Evolutionary conservation across 2,329 filamentous ascomycete genomes (phyloP), one percentile per base, ranked within the genome.

Genomic region (Dactylellina drechsleri): DNA sequence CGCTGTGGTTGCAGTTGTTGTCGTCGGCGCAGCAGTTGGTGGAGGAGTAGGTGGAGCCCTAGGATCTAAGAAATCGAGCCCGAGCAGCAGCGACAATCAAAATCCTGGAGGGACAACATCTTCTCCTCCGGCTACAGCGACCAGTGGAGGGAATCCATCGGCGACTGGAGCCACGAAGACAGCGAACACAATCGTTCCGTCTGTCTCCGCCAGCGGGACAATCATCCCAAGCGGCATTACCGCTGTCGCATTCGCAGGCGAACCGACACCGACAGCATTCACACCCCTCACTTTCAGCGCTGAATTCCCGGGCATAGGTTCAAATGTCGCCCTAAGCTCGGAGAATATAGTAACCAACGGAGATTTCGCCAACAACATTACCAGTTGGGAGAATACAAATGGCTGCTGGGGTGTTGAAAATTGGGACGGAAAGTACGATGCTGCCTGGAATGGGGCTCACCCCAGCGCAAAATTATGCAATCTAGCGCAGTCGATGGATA

Each of bases 371-470:
- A 50, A 65, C 16, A 75, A 75, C n/a, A 45, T 75, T 10, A 64
- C 71, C 5, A 41, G 36, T 8, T 75, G 71, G 71, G 57, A 62
- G 4, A 53, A 68, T 23, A 10, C 31, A 2, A 58, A 68, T 45
- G 50, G 50, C 0, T 75, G 71, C 28, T 75, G 71, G 71, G 64
- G n/a, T 18, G 58, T 60, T 23, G 61, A 67, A 12, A 50, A n/a
- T 12, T 75, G 71, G 71, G 71, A 75, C n/a, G 71, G 59, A 15
- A 64, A 58, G 45, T 75, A 68, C 40, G 13, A 68, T 7, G 41
- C 57, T 10, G 71, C 71, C 0, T 68, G 64, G 64, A 75, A 75
- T 41, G 71, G 71, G 43, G 52, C 61, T 8, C 41, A 54, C 6
- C 54, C 71, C 8, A 28, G 64, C n/a, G 43, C 43, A 1, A 31